A percentile compares a stretch with the other conserved stretches of the same genome.
These are phyloP conservation scores for Gonapodya prolifera DNA, from an alignment of 192 early-diverging fungal species.

Conservation along the genomic window DNA sequence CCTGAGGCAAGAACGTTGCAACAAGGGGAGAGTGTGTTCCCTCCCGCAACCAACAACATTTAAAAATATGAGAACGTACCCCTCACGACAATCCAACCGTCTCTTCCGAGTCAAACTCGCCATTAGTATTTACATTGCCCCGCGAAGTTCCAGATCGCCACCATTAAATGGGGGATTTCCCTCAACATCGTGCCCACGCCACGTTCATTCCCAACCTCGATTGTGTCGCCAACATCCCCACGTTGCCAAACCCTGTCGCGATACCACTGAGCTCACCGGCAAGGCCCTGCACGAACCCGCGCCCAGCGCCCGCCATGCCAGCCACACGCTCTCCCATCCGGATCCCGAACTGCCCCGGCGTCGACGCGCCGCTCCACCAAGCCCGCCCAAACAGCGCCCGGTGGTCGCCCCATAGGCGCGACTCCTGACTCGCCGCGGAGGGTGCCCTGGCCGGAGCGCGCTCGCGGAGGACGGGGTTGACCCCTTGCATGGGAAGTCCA, in stretches of 20 bases:
- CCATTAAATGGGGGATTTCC: too few species aligned
- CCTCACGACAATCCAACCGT: too few species aligned
- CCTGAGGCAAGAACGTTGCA: too few species aligned
- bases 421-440: not conserved
- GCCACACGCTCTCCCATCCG: not conserved
- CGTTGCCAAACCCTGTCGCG: not conserved
- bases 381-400: not conserved
- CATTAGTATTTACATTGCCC: too few species aligned
- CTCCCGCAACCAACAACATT: too few species aligned
- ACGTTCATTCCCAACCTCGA: not conserved
- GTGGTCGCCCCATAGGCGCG: not conserved
- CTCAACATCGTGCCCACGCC: not conserved
- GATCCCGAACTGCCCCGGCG: not conserved
- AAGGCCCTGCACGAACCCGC: not conserved
- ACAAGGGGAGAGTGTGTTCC: too few species aligned
- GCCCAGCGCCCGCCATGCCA: not conserved
- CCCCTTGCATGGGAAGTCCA: too few species aligned
- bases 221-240: not conserved
- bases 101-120: too few species aligned
- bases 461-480: too few species aligned
- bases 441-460: too few species aligned
- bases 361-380: not conserved
- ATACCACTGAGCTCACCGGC: not conserved
- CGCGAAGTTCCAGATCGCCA: too few species aligned
- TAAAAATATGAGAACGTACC: too few species aligned